Conservation (phyloP, 768 basidiomycete species). For the Tubosaeta sp. region DNA sequence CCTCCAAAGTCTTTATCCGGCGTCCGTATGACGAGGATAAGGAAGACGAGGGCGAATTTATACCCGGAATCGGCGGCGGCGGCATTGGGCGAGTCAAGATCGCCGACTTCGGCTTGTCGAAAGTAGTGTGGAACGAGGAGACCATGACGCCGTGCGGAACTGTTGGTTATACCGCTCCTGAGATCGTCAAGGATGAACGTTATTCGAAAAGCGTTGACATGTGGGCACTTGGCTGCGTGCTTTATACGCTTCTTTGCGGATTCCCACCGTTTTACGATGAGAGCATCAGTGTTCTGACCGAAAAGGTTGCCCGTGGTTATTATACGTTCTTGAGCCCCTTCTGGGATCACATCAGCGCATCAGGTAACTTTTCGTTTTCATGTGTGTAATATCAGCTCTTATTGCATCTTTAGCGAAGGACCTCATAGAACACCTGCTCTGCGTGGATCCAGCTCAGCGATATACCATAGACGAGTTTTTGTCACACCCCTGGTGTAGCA, state of each 20-base stretch:
- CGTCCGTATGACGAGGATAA: slow-evolving; percentile 98
- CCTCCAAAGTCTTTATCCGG: slow-evolving; percentile 67
- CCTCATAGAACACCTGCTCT: slow-evolving; percentile 89
- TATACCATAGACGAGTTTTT: slow-evolving; percentile 99
- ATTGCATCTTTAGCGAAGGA: slow-evolving; percentile 70
- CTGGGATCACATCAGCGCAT: slow-evolving; percentile 93
- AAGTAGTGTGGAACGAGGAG: slow-evolving; percentile 98
- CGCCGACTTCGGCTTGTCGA: slow-evolving; percentile 95
- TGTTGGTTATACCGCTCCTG: slow-evolving; percentile 98
- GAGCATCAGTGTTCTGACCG: slow-evolving; percentile 95
- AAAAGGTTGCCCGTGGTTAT: slow-evolving; percentile 95
- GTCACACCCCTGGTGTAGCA: slow-evolving; percentile 92
- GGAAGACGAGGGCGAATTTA: slow-evolving; percentile 96
- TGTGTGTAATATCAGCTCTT: slow-evolving; percentile 2
- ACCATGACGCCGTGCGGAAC: slow-evolving; percentile 99
- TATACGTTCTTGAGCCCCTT: slow-evolving; percentile 99
- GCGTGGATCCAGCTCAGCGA: slow-evolving; percentile 91
- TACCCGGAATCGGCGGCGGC: slow-evolving; percentile 88
- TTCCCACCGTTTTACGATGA: slow-evolving; percentile 99
- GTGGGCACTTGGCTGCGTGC: slow-evolving; percentile 99
- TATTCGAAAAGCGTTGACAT: slow-evolving; percentile 97
- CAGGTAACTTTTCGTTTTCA: slow-evolving; percentile 46
- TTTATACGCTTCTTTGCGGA: slow-evolving; percentile 96
- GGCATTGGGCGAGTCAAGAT: slow-evolving; percentile 98
- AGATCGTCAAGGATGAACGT: slow-evolving; percentile 98